Base-by-base conservation (phyloP, 1,284 basidiomycete genomes). In the Ganoderma multipileum region DNA sequence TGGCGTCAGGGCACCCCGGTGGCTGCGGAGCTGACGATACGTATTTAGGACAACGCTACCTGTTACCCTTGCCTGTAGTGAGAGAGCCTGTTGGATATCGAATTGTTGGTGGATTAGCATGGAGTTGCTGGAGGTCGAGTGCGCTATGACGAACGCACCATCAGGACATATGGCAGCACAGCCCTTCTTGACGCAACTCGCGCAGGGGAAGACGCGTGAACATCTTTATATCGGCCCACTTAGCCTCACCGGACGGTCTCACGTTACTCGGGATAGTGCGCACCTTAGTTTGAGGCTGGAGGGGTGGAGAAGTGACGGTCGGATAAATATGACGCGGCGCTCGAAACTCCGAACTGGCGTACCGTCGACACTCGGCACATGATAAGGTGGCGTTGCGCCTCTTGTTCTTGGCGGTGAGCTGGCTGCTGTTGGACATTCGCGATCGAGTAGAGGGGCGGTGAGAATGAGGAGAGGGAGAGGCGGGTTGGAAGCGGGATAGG, bases 11-110 rank as follows among this genome's bases (percentile, higher is more conserved):
- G 28, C 47, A n/a, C 3, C 6, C 54, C 64, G 58, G 68, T 38
- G 39, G n/a, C 42, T 52, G 38, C 62, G 64, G 64, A 52, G 26
- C 68, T 47, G 71, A 64, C 42, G 66, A 54, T 57, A 73, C 54
- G 62, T 12, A 7, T 38, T 57, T 30, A 12, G 57, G 20, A 28
- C 12, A 26, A n/a, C n/a, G 50, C 38, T 75, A 89, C 89, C 89
- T 82, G 76, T 91, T 91, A 23, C 90, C 90, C 76, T 89, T 91
- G 66, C 90, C 89, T n/a, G 90, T 91, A 8, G 89, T 91, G 60
- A 91, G 82, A 52, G 89, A 89, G 20, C 87, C 89, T 90, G 75
- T 26, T 28, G 61, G n/a, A 26, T 58, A 30, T 38, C 33, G 55
- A 23, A n/a, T 58, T 20, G 14, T 54, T 58, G 59, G 65, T 38